Percentiles rank a stretch among this genome's conserved stretches.
phyloP scores from a whole-genome alignment of 805 yeast species.

The Wickerhamomyces ciferrii region DNA sequence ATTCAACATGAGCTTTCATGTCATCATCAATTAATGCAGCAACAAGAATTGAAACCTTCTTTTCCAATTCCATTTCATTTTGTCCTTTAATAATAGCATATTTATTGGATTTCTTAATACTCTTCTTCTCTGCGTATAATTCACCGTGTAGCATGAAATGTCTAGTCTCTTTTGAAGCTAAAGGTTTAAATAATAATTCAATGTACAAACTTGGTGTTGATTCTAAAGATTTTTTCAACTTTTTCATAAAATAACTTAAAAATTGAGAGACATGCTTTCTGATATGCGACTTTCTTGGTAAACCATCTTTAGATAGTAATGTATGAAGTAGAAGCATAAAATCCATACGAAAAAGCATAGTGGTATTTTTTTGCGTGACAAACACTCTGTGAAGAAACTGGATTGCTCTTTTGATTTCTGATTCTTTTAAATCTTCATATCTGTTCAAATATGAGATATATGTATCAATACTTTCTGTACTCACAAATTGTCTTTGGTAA shows the following conservation, averaged over 20 bases:
- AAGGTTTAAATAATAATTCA: slow-evolving; percentile 64
- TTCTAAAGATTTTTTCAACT: slow-evolving; percentile 40
- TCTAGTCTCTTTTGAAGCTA: slow-evolving; percentile 38
- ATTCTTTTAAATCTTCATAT: slow-evolving; percentile 56
- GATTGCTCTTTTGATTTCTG: slow-evolving; percentile 57
- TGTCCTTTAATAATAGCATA: slow-evolving; percentile 23
- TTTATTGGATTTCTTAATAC: slow-evolving; percentile 3
- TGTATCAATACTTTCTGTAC: slow-evolving; percentile 57
- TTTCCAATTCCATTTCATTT: slow-evolving; percentile 32
- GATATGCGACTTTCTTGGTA: slow-evolving; percentile 38
- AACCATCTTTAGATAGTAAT: slow-evolving; percentile 45
- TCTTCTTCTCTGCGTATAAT: slow-evolving; percentile 11
- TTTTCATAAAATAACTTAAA: slow-evolving; percentile 58
- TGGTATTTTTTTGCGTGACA: slow-evolving; percentile 53
- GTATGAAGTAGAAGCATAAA: slow-evolving; percentile 56
- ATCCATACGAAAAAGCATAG: slow-evolving; percentile 63
- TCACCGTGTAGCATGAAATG: slow-evolving; percentile 62
- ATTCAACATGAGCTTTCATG: slow-evolving; percentile 35
- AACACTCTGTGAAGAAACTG: slow-evolving; percentile 69
- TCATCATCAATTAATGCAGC: slow-evolving; percentile 43
- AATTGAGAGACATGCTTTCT: slow-evolving; percentile 63
- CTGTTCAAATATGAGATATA: slow-evolving; percentile 58
- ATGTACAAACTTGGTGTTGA: slow-evolving; percentile 49
- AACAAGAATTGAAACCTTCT: slow-evolving; percentile 44
- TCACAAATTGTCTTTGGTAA: slow-evolving; percentile 42